Base-by-base conservation (phyloP, 306 rosid genomes). In the Cucurbita ficifolia region DNA sequence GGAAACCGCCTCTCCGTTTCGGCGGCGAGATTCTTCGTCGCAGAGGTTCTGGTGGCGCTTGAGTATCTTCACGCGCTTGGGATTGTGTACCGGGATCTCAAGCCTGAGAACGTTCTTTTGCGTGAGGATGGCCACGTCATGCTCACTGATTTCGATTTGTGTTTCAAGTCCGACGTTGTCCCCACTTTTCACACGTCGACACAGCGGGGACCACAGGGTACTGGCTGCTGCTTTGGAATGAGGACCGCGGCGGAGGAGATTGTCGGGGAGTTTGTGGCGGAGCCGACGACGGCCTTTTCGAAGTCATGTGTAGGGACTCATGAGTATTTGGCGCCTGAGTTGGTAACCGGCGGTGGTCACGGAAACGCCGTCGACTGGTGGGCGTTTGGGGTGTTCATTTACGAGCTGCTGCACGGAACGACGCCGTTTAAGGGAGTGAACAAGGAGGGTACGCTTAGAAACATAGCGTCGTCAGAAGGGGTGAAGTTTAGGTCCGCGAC, bases 331-430 rank as follows among this genome's bases (percentile, higher is more conserved):
- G 94, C 98, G 7, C 98, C 97, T 1, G 96, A 94, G 88, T 74
- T 94, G 21, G 88, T 90, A 0, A 18, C 85, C 0, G 97, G 97
- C 1, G 24, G 54, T 73, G 96, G 97, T 1, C 98, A 94, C 70
- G 96, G 97, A 0, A 94, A 78, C 73, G 96, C 90, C 8, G 98
- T 94, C 2, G 98, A 94, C 33, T 94, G 97, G 98, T 94, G 98
- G 98, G 98, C 98, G 9, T 90, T 90, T 0, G 97, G 97, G 29
- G 86, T 94, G 9, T 85, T 94, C 4, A 1, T 90, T 5, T 87
- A 86, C 72, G 97, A 94, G 75, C 14, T 94, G 12, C 18, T 87
- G 7, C 81, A 84, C n/a, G 98, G 96, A 0, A 84, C 88, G 76
- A 87, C 97, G 75, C 97, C 98, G 75, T 94, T 94, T 76, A 87